These are phyloP conservation scores for Nicotiana rustica DNA, from an alignment of 305 asterid genomes.

Conservation along the genomic window DNA sequence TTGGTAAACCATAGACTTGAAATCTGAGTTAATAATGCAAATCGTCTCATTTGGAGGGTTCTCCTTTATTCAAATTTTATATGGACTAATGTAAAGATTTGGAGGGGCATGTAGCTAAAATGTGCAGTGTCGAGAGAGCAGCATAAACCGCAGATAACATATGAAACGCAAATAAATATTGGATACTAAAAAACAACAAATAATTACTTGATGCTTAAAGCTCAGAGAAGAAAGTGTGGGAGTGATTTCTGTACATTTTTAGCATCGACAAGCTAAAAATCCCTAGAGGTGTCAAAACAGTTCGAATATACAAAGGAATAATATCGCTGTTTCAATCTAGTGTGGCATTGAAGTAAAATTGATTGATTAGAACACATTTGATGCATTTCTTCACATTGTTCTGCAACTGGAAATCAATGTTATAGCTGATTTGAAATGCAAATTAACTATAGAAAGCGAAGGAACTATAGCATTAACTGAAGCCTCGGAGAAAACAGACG, in stretches of 20 bases:
- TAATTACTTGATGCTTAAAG: background rate
- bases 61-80: background rate
- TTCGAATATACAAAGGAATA: background rate
- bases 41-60: background rate
- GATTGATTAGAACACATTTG: background rate
- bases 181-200: background rate
- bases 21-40: background rate
- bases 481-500: background rate
- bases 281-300: background rate
- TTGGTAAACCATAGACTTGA: background rate
- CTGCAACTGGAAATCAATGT: constrained; percentile 14
- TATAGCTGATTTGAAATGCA: background rate
- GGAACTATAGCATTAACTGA: background rate
- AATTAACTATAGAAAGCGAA: background rate
- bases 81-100: background rate
- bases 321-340: background rate
- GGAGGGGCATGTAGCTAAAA: background rate
- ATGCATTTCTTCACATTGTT: background rate
- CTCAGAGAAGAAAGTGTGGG: background rate
- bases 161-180: background rate
- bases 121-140: background rate
- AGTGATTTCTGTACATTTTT: background rate
- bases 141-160: background rate
- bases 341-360: background rate
- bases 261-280: background rate